Evolutionary conservation across 768 basidiomycete genomes (phyloP), one percentile per base, ranked within the genome.

Genomic region (Amanita pallidorosea): DNA sequence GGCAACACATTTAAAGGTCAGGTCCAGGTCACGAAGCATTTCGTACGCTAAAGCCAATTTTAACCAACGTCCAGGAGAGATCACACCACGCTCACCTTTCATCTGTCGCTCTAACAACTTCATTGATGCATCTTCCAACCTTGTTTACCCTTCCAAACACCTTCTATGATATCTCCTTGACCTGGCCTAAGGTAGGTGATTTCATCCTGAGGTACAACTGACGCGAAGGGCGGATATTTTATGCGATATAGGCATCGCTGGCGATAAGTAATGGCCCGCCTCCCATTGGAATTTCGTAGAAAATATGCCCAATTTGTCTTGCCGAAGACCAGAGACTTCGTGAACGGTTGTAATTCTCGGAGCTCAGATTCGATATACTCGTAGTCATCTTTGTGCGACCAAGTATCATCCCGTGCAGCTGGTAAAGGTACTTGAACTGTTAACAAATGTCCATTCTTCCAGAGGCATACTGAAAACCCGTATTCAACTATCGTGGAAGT

Each of bases 271-370:
- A 73, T 40, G 4, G 17, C 55, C 2, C 60, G 58, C 47, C 64
- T 67, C 5, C 61, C 63, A 20, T 64, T 63, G 18, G 62, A 56
- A 0, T 53, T 51, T n/a, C 51, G 44, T 6, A 65, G 43, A 2
- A 68, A 57, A 53, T 69, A 70, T 2, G 60, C 66, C 67, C 68
- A 71, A 46, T 69, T 71, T 7, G 61, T 61, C 51, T 57, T 57
- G 3, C 62, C 63, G 45, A 71, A 69, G 22, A 50, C 29, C 12
- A 50, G n/a, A 8, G 27, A 41, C 8, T 27, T 50, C 7, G 41
- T 15, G 13, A 33, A 18, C 17, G 35, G 27, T n/a, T 34, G 40
- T 22, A 50, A 15, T 15, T 41, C n/a, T 12, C 20, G 11, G 1
- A 34, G 11, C 41, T 50, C 40, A 12, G 7, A 17, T 5, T 41